Conservation (phyloP, 208 protist genomes). For the Acanthamoeba lenticulata region DNA sequence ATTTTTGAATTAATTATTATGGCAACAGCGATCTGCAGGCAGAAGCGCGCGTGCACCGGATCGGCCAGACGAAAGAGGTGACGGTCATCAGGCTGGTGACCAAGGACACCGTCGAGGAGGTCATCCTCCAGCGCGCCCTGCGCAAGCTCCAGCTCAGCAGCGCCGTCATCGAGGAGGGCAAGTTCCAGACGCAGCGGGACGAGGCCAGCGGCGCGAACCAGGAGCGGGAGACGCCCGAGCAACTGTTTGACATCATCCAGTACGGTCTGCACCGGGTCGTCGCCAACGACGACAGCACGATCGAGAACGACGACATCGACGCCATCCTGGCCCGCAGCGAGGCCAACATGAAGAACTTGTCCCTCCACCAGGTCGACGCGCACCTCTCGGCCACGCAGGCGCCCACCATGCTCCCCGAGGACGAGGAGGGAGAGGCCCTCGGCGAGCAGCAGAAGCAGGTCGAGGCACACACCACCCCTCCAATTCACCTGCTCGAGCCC, state of each 20-base stretch:
- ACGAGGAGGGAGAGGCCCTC: not conserved
- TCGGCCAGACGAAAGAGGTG: constrained; percentile 61
- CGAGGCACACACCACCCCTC: not conserved
- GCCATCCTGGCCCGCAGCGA: constrained; percentile 9
- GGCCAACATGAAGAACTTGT: constrained; percentile 27
- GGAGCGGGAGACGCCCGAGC: constrained; percentile 18
- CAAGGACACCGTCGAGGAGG: constrained; percentile 49
- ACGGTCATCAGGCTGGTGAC: constrained; percentile 37
- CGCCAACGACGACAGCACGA: not conserved
- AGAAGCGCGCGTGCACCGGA: constrained; percentile 14
- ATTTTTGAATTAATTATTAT: not conserved
- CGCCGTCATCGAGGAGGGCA: constrained; percentile 33
- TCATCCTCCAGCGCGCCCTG: constrained; percentile 18
- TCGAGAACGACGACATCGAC: constrained; percentile 22
- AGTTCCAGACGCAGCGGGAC: not conserved
- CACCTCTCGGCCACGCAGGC: not conserved
- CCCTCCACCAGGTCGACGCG: not conserved
- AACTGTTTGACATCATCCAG: constrained; percentile 58
- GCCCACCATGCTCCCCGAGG: not conserved
- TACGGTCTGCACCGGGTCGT: constrained; percentile 17
- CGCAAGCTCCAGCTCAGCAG: constrained; percentile 49
- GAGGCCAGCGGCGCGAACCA: not conserved
- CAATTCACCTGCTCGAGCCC: not conserved
- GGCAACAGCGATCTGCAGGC: constrained; percentile 22
- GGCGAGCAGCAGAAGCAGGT: not conserved